A percentile compares a stretch with the other conserved stretches of the same genome.
Conservation (phyloP, 225 moss, liverwort and hornwort species). For the Sphagnum contortum region DNA sequence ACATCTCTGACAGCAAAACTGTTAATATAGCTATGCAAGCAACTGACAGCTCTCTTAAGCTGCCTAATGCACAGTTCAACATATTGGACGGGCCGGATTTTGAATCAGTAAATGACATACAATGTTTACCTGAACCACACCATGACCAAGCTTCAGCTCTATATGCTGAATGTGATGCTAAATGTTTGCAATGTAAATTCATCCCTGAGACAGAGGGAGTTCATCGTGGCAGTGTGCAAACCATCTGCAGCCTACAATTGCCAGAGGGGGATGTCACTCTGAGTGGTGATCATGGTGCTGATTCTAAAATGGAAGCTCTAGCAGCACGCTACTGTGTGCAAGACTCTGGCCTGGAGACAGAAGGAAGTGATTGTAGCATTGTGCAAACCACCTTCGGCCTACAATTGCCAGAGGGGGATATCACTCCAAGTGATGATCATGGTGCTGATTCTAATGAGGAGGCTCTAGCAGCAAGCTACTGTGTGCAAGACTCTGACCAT, state of each 20-base stretch:
- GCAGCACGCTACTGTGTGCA: too few species aligned
- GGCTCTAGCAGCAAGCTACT: too few species aligned
- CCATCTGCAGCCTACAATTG: background rate
- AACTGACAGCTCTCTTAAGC: background rate
- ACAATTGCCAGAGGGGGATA: background rate
- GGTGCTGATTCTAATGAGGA: too few species aligned
- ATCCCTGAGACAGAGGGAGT: background rate
- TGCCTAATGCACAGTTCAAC: conserved; percentile 4
- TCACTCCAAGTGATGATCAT: too few species aligned
- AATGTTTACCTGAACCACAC: too few species aligned
- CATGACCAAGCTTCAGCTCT: background rate
- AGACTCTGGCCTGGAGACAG: background rate
- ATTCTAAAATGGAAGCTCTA: too few species aligned
- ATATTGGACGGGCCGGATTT: conserved; percentile 1
- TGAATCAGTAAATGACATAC: background rate
- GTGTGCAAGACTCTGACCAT: background rate
- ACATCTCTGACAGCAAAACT: background rate
- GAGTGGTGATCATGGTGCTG: too few species aligned
- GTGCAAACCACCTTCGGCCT: background rate
- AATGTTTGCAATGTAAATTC: background rate
- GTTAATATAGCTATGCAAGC: background rate
- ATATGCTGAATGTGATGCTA: background rate
- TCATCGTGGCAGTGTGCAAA: background rate
- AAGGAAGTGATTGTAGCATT: background rate
- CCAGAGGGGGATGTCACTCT: background rate